Percentiles rank a stretch among this genome's conserved stretches.
Conservation (phyloP, 352 stramenopile genomes). For the Blastocystis sp. region DNA sequence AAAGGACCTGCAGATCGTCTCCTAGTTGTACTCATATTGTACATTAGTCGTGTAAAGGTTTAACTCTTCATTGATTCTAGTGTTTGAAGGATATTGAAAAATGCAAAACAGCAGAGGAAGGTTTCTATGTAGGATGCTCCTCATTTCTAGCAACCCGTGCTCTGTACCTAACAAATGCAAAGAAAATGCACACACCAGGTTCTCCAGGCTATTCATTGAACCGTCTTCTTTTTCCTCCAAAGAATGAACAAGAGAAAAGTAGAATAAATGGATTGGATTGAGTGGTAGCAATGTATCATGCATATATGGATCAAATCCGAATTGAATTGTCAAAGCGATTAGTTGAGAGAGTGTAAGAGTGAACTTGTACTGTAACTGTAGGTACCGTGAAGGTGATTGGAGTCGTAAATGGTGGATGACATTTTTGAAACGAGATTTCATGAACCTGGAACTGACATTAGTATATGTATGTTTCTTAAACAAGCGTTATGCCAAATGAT, state of each 20-base stretch:
- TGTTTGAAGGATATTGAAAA: slow-evolving; percentile 59
- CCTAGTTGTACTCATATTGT: slow-evolving; percentile 49
- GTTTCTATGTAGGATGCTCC: neutral
- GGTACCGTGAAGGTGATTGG: slow-evolving; percentile 55
- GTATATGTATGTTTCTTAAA: slow-evolving; percentile 49
- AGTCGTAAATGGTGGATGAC: slow-evolving; percentile 62
- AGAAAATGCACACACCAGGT: slow-evolving; percentile 43
- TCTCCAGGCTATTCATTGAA: slow-evolving; percentile 53
- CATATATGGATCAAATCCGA: slow-evolving; percentile 60
- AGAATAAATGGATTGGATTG: neutral
- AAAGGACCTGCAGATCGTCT: slow-evolving; percentile 46
- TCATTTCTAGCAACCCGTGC: slow-evolving; percentile 4
- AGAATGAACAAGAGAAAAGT: slow-evolving; percentile 56
- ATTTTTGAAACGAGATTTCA: slow-evolving; percentile 57
- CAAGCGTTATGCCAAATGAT: neutral
- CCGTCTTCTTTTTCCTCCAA: slow-evolving; percentile 31
- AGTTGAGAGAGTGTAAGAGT: slow-evolving; percentile 43
- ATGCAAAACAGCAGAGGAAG: slow-evolving; percentile 3
- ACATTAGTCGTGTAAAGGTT: slow-evolving; percentile 57
- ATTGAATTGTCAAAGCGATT: slow-evolving; percentile 13
- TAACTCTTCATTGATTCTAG: neutral
- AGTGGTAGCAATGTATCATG: slow-evolving; percentile 38
- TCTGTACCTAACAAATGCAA: slow-evolving; percentile 53
- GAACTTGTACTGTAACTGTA: neutral
- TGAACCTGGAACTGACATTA: slow-evolving; percentile 56